Evolutionary conservation across 2,329 filamentous ascomycete genomes (phyloP).

Genomic region (Cytospora paraplurivora): DNA sequence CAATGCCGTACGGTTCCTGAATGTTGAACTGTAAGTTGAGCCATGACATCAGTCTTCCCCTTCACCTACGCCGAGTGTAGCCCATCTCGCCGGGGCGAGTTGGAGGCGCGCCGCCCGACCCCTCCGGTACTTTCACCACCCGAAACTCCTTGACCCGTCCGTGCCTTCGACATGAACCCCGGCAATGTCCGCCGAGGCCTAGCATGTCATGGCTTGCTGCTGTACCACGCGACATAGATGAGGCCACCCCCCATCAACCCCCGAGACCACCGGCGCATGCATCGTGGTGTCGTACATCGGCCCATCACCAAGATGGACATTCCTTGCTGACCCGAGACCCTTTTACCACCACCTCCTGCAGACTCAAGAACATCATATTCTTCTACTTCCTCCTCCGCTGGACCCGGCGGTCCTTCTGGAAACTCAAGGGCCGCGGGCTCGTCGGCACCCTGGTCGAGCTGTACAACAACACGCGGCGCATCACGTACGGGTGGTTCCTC

Average conservation of each 20-base stretch:
- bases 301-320: not conserved
- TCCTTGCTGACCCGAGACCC: not conserved
- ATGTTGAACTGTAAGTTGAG: constrained; percentile 66
- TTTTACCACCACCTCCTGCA: constrained; percentile 40
- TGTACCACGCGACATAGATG: too few species aligned
- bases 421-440: constrained; percentile 85
- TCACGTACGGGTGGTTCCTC: constrained; percentile 83
- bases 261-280: not conserved
- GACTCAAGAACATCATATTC: constrained; percentile 85
- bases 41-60: not conserved
- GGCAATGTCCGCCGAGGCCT: too few species aligned
- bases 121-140: too few species aligned
- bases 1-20: constrained; percentile 61
- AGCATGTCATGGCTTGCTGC: too few species aligned
- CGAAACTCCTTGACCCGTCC: too few species aligned
- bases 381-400: constrained; percentile 84
- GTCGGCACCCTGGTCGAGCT: constrained; percentile 76
- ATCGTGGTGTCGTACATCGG: not conserved
- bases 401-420: constrained; percentile 77
- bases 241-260: not conserved
- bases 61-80: not conserved
- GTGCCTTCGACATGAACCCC: too few species aligned
- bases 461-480: constrained; percentile 71
- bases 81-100: too few species aligned
- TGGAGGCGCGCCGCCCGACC: too few species aligned